Conservation (phyloP, 2,329 filamentous ascomycete species). For the Monosporascus sp. region DNA sequence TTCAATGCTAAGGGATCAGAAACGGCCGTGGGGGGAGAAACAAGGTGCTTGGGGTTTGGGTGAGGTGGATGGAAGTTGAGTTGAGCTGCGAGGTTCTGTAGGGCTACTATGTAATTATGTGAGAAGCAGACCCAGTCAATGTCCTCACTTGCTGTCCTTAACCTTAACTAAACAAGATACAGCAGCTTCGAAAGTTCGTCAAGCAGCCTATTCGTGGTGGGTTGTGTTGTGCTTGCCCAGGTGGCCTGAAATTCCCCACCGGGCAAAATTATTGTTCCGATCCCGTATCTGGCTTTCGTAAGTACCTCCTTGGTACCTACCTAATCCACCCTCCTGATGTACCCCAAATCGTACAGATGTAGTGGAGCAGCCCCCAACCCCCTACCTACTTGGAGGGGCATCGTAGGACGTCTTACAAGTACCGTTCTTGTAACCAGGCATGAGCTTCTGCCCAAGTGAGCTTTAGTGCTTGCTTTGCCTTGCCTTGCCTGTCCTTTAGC, state of each 20-base stretch:
- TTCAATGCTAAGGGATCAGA: constrained; percentile 6
- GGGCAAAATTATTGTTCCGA: constrained; percentile 8
- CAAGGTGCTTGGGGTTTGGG: too few species aligned
- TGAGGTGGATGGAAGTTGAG: constrained; percentile 7
- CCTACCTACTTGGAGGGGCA: too few species aligned
- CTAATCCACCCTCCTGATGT: too few species aligned
- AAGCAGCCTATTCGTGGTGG: constrained; percentile 15
- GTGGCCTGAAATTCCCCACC: constrained; percentile 12
- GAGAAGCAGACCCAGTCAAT: constrained; percentile 1
- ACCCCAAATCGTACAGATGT: too few species aligned
- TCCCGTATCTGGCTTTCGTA: too few species aligned
- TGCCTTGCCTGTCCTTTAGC: too few species aligned
- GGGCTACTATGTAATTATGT: constrained; percentile 1
- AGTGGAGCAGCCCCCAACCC: too few species aligned
- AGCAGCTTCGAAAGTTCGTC: not conserved
- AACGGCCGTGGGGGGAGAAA: not conserved
- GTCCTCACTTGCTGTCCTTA: constrained; percentile 10
- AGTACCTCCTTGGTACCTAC: too few species aligned
- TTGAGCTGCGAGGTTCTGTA: constrained; percentile 12
- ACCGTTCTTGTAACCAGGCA: too few species aligned
- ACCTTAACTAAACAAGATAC: constrained; percentile 2
- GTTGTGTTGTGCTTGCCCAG: constrained; percentile 5
- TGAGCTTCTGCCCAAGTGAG: too few species aligned
- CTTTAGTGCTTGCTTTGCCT: too few species aligned
- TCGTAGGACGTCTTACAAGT: too few species aligned